Evolutionary conservation across 176 grass and related monocot genomes (phyloP), one percentile per base, ranked within the genome.

Genomic region (Stipa capillata): DNA sequence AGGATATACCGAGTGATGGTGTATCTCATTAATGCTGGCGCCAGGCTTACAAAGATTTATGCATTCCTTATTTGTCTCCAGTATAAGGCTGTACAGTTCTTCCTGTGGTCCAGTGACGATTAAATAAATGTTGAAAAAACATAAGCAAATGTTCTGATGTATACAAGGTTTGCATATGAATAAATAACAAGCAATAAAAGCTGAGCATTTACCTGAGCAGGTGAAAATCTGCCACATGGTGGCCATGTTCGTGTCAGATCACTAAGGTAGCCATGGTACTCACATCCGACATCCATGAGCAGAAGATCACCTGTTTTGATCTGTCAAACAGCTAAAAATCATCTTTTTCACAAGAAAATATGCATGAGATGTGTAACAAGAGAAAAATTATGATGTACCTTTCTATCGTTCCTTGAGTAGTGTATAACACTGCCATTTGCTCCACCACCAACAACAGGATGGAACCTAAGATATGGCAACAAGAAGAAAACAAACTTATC

Each of bases 231-330:
- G 58, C 92, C 92, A 25, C 76, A 89, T 43, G 92, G 92, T 67
- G 90, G 33, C 96, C 96, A 95, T 35, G 96, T 95, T 25, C 92
- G 86, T 20, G 92, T 99, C 74, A 99, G 69, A 49, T 99, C 96
- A 51, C 90, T 95, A 41, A 99, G 81, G 78, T 99, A 99, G 71
- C 96, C 96, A 81, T 99, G 92, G 28, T 95, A 95, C 91, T 99
- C 92, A 21, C 96, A 99, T 51, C 96, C 92, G 80, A 99, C 83
- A 88, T 99, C 92, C 96, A 99, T 99, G 77, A 95, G 90, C 54
- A 99, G 53, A 39, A 99, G 88, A 65, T 99, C 90, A 69, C 90
- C 96, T 51, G 86, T 63, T 68, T 69, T 95, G 73, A 95, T 87
- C 92, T 93, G 84, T 91, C 74, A 89, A 81, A 77, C 71, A 65